These are phyloP conservation scores for Vigna unguiculata DNA, from an alignment of 306 rosid species.

Conservation along the genomic window DNA sequence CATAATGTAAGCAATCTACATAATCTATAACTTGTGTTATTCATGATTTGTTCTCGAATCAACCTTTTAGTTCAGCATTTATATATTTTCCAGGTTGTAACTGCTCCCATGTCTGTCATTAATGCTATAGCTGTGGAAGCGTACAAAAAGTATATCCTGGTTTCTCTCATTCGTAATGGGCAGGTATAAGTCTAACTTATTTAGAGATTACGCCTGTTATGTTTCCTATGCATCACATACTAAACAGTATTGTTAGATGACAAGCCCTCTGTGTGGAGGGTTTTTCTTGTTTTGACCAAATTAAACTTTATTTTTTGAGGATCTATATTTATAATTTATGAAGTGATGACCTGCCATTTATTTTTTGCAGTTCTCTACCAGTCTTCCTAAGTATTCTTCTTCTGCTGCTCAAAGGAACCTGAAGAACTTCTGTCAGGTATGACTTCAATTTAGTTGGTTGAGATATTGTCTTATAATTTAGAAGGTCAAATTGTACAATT, in stretches of 20 bases:
- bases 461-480: not conserved
- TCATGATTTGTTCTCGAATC: conserved; percentile 32
- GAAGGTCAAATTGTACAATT: no score
- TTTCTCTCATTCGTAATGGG: conserved; percentile 87
- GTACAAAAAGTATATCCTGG: conserved; percentile 85
- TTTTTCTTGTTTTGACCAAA: not conserved
- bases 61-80: conserved; percentile 25
- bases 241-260: not conserved
- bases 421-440: conserved; percentile 77
- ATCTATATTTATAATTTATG: conserved; percentile 28
- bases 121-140: conserved; percentile 95
- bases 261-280: not conserved
- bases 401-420: conserved; percentile 81
- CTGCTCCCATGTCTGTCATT: conserved; percentile 81
- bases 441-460: not conserved
- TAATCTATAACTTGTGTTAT: conserved; percentile 32
- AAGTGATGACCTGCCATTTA: conserved; percentile 33
- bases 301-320: conserved; percentile 6
- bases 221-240: not conserved
- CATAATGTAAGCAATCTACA: conserved; percentile 69
- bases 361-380: conserved; percentile 69
- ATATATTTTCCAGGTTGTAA: conserved; percentile 74
- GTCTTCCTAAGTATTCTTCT: conserved; percentile 86
- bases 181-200: conserved; percentile 58
- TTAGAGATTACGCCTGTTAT: not conserved